Evolutionary conservation across 2,329 filamentous ascomycete species (phyloP), one percentile per base, ranked within the genome.

Genomic region (Fusarium secorum): DNA sequence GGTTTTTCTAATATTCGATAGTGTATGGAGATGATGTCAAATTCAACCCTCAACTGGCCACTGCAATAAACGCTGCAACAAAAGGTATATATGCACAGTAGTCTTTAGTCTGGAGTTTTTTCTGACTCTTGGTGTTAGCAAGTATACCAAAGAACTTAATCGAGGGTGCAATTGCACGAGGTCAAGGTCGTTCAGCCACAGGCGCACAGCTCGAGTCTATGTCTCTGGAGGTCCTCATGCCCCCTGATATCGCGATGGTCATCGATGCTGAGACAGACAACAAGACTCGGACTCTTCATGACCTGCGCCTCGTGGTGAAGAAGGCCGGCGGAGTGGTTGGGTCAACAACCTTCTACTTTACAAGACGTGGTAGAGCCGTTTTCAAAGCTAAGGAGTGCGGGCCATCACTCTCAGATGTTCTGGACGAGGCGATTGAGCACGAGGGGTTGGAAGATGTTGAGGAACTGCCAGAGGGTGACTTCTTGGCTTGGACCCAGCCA

Each of bases 221-320:
- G 55, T 92, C 90, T 2, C 86, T 97, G 55, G 95, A 98, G 83
- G 90, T 90, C 30, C 92, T 98, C 72, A 83, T 97, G 66, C 92
- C 93, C 4, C 88, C 91, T 5, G 89, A 91, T 35, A 87, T 94
- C 4, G 94, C 93, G 15, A 84, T 95, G 10, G 90, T 98, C 15
- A 88, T 97, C 77, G 94, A 98, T 75, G 90, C 91, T 75, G 91
- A 96, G 80, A 95, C 94, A 8, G 95, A 97, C 75, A 94, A 89
- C 79, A 94, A 92, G 79, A 85, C 86, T 42, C 89, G 93, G 35
- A 89, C 90, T 11, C 80, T 97, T 49, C 88, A 92, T 75, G 93
- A 97, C 58, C 80, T 98, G 54, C 89, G 92, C 58, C 76, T 85
- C 53, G 81, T 92, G 5, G 85, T 97, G 59, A 97, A 94, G 79